Percentiles rank a stretch among this genome's conserved stretches.
Evolutionary conservation across 208 protist genomes (phyloP).

Genomic region (Acanthamoeba rhysodes): DNA sequence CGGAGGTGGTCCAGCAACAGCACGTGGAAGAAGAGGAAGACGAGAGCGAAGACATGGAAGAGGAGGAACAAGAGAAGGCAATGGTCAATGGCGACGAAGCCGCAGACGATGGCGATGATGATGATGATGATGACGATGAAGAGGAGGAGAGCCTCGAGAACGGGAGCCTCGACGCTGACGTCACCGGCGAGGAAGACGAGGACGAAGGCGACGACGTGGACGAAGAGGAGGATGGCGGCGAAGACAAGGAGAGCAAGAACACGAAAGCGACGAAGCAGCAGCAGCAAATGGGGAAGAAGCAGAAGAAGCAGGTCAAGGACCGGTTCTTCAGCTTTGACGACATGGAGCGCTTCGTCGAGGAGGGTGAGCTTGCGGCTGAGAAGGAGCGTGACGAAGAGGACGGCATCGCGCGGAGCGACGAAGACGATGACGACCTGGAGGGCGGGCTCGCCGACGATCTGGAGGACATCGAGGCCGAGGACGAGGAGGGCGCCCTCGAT

Average conservation of each 20-base stretch:
- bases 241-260: constrained; percentile 7
- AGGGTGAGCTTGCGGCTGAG: not conserved
- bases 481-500: not conserved
- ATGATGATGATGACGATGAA: no score
- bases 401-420: constrained; percentile 32
- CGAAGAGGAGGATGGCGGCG: constrained; percentile 51
- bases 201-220: constrained; percentile 42
- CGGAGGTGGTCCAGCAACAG: constrained; percentile 25
- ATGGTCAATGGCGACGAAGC: constrained; percentile 25
- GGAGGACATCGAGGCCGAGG: not conserved
- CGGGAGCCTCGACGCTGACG: not conserved
- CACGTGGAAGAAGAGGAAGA: constrained; percentile 73
- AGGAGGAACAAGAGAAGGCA: constrained; percentile 12
- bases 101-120: not conserved
- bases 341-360: not conserved
- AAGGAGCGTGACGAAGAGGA: constrained; percentile 30
- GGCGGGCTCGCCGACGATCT: not conserved
- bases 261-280: constrained; percentile 21
- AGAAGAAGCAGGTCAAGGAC: not conserved
- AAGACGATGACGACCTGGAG: not conserved
- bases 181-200: not conserved
- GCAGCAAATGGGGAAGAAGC: not conserved
- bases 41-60: constrained; percentile 44
- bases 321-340: constrained; percentile 26
- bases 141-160: not conserved